These are phyloP conservation scores for Ogataea methanolica DNA, from an alignment of 805 yeast genomes.

Conservation along the genomic window DNA sequence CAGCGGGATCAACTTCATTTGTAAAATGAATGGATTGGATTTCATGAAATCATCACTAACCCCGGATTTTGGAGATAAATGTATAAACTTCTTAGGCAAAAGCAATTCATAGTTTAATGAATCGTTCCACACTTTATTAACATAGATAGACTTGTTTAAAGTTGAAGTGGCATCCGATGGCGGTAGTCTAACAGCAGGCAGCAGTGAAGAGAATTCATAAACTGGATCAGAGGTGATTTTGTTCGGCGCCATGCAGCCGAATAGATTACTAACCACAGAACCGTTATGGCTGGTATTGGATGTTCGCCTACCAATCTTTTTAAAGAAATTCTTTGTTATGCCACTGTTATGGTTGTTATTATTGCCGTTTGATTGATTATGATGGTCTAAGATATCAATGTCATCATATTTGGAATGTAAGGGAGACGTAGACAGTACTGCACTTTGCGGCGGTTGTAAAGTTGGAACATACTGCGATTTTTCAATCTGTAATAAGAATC, in stretches of 20 bases:
- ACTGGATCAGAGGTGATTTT: conserved; percentile 10
- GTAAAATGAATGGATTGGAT: conserved; percentile 37
- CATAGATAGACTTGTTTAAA: conserved; percentile 70
- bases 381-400: neutral
- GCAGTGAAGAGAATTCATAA: conserved; percentile 31
- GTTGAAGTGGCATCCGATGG: conserved; percentile 54
- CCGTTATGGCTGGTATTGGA: neutral
- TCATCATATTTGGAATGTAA: conserved; percentile 12
- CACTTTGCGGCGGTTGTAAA: conserved; percentile 27
- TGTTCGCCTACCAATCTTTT: conserved; percentile 17
- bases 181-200: conserved; percentile 51
- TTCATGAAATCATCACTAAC: conserved; percentile 20
- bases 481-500: conserved; percentile 35
- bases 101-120: conserved; percentile 66
- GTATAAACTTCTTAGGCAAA: conserved; percentile 63
- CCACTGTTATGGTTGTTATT: conserved; percentile 1
- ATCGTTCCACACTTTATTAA: conserved; percentile 71
- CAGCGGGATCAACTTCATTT: conserved; percentile 62
- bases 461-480: conserved; percentile 26
- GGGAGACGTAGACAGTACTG: conserved; percentile 33
- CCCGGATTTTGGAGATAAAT: conserved; percentile 51
- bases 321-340: conserved; percentile 17
- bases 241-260: neutral
- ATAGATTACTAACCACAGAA: neutral
- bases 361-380: too few relatives aligned